Evolutionary conservation across 208 protist genomes (phyloP).

Genomic region (Trypanosoma rangeli): DNA sequence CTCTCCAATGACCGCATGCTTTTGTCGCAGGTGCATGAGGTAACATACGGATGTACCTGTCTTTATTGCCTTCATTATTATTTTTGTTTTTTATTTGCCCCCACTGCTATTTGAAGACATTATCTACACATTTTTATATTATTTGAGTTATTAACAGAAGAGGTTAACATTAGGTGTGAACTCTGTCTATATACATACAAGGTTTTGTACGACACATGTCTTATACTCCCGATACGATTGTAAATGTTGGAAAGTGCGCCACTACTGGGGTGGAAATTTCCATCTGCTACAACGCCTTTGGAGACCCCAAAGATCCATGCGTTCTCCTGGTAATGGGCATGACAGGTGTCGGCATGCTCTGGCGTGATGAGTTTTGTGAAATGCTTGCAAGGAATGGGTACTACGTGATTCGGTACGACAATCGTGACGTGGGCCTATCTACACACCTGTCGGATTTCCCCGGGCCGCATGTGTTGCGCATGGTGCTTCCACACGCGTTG

Average conservation of each 20-base stretch:
- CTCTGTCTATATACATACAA: neutral
- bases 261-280: slow-evolving; percentile 60
- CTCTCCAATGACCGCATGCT: too few relatives aligned
- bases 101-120: neutral
- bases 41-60: too few relatives aligned
- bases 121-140: too few relatives aligned
- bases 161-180: neutral
- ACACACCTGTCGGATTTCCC: slow-evolving; percentile 54
- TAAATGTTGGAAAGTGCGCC: slow-evolving; percentile 54
- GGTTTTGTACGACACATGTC: slow-evolving; percentile 6
- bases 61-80: neutral
- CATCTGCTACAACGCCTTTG: slow-evolving; percentile 82
- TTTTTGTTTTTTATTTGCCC: neutral
- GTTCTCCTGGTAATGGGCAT: slow-evolving; percentile 71
- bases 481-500: slow-evolving; percentile 45
- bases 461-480: slow-evolving; percentile 37
- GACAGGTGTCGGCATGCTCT: slow-evolving; percentile 31
- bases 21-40: too few relatives aligned
- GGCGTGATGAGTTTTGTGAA: slow-evolving; percentile 36
- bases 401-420: slow-evolving; percentile 82
- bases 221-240: slow-evolving; percentile 37
- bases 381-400: slow-evolving; percentile 47
- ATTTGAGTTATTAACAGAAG: too few relatives aligned
- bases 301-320: slow-evolving; percentile 53
- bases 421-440: slow-evolving; percentile 66